Evolutionary conservation across 192 early-diverging fungal species (phyloP).

Genomic region (Coemansia umbellata): DNA sequence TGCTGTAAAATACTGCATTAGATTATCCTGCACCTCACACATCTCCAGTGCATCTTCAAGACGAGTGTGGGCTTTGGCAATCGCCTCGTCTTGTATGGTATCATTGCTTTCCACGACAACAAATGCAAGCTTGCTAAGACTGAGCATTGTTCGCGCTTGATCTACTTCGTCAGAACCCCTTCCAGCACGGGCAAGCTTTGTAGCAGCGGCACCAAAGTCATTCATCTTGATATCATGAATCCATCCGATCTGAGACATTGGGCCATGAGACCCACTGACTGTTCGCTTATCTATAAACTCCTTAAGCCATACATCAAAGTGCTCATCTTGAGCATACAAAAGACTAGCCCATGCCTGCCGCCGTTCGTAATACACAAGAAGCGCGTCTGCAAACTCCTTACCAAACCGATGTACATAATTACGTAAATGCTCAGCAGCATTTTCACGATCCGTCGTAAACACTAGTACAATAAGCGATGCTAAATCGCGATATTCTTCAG

Average conservation of each 20-base stretch:
- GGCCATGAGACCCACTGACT: not conserved
- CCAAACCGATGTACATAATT: conserved; percentile 26
- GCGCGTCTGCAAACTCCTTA: conserved; percentile 22
- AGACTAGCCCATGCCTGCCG: conserved; percentile 46
- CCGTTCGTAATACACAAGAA: conserved; percentile 48
- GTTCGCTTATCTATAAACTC: conserved; percentile 20
- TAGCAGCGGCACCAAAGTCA: conserved; percentile 34
- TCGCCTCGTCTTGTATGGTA: not conserved
- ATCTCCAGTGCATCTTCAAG: conserved; percentile 42
- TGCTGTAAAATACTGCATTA: conserved; percentile 8
- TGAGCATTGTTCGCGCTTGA: conserved; percentile 35
- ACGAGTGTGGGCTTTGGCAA: conserved; percentile 13
- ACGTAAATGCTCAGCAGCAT: conserved; percentile 28
- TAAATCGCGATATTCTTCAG: conserved; percentile 45
- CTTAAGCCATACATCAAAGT: conserved; percentile 22
- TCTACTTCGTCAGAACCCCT: conserved; percentile 18
- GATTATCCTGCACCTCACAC: conserved; percentile 27
- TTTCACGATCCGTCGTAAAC: conserved; percentile 18
- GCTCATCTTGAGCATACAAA: conserved; percentile 10
- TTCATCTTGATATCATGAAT: conserved; percentile 35
- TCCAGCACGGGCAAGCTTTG: conserved; percentile 29
- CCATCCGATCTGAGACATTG: conserved; percentile 28
- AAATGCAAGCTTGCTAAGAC: conserved; percentile 42
- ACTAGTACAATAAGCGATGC: conserved; percentile 29
- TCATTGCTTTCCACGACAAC: conserved; percentile 10